A percentile compares a stretch with the other conserved stretches of the same genome.
These are phyloP conservation scores for Chaetomium globosum DNA, from an alignment of 2,329 filamentous ascomycete species.

Conservation along the genomic window DNA sequence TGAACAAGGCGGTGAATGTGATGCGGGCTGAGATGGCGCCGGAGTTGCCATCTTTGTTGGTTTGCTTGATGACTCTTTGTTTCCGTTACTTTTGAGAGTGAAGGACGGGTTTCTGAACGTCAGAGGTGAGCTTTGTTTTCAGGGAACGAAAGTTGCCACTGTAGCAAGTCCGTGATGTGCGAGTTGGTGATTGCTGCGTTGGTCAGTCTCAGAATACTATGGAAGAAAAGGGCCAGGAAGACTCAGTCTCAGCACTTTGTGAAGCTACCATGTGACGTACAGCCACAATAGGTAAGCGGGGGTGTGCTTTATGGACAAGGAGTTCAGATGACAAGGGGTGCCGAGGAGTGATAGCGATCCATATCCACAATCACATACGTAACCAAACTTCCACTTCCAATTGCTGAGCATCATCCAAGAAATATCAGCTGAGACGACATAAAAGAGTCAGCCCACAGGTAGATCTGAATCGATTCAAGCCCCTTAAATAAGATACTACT, in stretches of 20 bases:
- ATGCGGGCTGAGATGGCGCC: no score
- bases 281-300: neutral
- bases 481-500: slow-evolving; percentile 2
- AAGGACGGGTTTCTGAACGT: neutral
- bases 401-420: neutral
- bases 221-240: neutral
- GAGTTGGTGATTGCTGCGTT: neutral
- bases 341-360: neutral
- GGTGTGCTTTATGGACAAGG: neutral
- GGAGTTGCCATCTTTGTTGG: neutral
- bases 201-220: neutral
- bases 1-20: neutral
- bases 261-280: neutral
- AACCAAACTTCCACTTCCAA: neutral
- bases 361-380: neutral
- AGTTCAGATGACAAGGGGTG: neutral
- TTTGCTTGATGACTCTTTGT: neutral
- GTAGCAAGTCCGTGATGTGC: neutral
- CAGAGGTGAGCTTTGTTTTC: neutral
- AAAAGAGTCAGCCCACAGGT: neutral
- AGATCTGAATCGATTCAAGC: no score
- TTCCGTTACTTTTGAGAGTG: neutral
- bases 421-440: neutral
- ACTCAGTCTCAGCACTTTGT: neutral
- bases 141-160: neutral